Percentiles rank a stretch among this genome's conserved stretches.
Evolutionary conservation across 1,284 basidiomycete genomes (phyloP).

Genomic region (Volvariella volvacea): DNA sequence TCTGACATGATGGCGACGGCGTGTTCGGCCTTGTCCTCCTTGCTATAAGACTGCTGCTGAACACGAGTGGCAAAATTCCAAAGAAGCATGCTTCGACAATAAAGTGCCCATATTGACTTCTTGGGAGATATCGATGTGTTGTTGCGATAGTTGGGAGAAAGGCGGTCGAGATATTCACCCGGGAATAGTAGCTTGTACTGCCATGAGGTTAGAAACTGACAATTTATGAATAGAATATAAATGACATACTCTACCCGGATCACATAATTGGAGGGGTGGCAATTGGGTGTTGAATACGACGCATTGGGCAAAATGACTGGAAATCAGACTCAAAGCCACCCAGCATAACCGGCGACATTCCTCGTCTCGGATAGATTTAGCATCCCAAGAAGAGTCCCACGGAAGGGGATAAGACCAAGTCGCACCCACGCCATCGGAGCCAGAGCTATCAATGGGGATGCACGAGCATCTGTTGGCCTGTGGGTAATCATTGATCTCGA

Average conservation of each 20-base stretch:
- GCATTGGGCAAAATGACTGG: constrained; percentile 59
- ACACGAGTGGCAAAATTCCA: constrained; percentile 63
- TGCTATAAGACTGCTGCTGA: constrained; percentile 30
- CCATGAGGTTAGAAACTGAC: constrained; percentile 7
- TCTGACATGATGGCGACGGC: constrained; percentile 56
- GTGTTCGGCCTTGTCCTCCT: constrained; percentile 49
- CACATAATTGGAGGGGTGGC: constrained; percentile 47
- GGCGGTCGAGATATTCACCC: constrained; percentile 53
- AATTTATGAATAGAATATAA: constrained; percentile 1
- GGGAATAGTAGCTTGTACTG: constrained; percentile 34
- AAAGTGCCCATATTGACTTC: constrained; percentile 72
- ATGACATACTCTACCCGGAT: constrained; percentile 57
- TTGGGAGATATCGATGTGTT: constrained; percentile 45
- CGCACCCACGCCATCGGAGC: constrained; percentile 27
- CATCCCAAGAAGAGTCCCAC: constrained; percentile 54
- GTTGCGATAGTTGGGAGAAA: constrained; percentile 30
- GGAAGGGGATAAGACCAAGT: constrained; percentile 46
- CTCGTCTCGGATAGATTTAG: constrained; percentile 51
- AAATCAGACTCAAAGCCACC: constrained; percentile 61
- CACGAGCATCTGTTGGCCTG: constrained; percentile 40
- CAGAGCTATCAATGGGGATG: constrained; percentile 19
- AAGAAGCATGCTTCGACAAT: constrained; percentile 71
- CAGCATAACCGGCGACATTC: constrained; percentile 68
- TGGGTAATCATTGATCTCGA: constrained; percentile 21
- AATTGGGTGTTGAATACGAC: constrained; percentile 54